Evolutionary conservation across 306 rosid species (phyloP), one percentile per base, ranked within the genome.

Genomic region (Acmispon strigosus): DNA sequence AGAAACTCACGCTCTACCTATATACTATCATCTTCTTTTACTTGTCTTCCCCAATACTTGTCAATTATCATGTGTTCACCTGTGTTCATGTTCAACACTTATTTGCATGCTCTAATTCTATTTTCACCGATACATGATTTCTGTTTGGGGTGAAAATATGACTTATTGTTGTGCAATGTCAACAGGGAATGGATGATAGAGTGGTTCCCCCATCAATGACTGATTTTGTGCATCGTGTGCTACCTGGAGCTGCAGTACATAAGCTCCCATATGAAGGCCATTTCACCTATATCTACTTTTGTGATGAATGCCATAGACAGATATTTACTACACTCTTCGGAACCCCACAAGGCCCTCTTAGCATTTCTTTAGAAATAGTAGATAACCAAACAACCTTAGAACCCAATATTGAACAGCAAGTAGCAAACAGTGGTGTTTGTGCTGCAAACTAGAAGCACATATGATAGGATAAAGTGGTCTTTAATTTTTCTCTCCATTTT

Each of bases 231-330:
- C 98, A 94, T 74, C 90, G 96, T 24, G 66, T 94, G 4, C 81
- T 94, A 48, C 96, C 97, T 2, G 97, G 98, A 83, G 96, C 85
- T 49, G 98, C 96, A 0, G 97, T 94, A 16, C 98, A 90, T 80
- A 94, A 89, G 83, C 98, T 94, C 41, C 98, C 98, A 50, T 94
- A 90, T 41, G 98, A 94, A 83, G 98, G 98, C 41, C 98, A 94
- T 76, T 94, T 87, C 75, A 94, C 98, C 6, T 94, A 94, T 8
- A 59, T 90, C 53, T 90, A 84, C 87, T 94, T 94, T 29, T 94
- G 98, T 74, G 89, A 89, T 12, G 97, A 94, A 86, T 94, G 98
- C 86, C 98, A 94, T 70, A 80, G 97, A 72, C 98, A 94, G 85
- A 89, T 94, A 70, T 94, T 94, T 42, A 94, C 98, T 19, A 86